Percentiles rank a stretch among this genome's conserved stretches.
Evolutionary conservation across 2,329 filamentous ascomycete genomes (phyloP).

Genomic region (Botryotinia calthae): DNA sequence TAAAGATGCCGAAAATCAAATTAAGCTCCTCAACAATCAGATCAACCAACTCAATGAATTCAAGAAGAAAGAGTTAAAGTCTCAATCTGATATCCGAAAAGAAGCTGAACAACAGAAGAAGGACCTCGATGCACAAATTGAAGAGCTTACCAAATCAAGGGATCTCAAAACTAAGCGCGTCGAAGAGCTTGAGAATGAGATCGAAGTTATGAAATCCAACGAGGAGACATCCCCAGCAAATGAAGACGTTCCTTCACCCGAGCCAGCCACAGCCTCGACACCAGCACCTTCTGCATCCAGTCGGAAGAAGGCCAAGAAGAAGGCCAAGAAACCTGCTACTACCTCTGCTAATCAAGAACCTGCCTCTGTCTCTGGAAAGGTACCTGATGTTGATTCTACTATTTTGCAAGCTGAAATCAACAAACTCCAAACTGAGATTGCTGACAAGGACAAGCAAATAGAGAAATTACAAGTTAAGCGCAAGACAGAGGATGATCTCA

Average conservation of each 20-base stretch:
- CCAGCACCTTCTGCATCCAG: constrained; percentile 43
- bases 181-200: constrained; percentile 29
- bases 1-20: constrained; percentile 27
- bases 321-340: constrained; percentile 71
- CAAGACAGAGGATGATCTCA: constrained; percentile 72
- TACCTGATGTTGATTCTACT: constrained; percentile 19
- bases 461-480: constrained; percentile 67
- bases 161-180: constrained; percentile 29
- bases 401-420: constrained; percentile 34
- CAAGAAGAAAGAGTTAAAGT: constrained; percentile 26
- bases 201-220: constrained; percentile 26
- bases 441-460: constrained; percentile 59
- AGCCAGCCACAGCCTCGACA: constrained; percentile 44
- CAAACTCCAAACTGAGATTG: constrained; percentile 34
- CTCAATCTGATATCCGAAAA: constrained; percentile 25
- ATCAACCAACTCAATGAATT: constrained; percentile 30
- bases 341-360: constrained; percentile 35
- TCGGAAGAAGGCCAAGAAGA: constrained; percentile 71
- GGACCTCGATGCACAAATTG: constrained; percentile 30
- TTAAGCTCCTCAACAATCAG: constrained; percentile 28
- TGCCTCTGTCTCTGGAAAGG: constrained; percentile 25
- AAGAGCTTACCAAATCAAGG: constrained; percentile 29
- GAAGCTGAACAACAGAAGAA: constrained; percentile 28
- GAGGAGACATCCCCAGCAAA: constrained; percentile 21
- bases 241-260: constrained; percentile 30